Evolutionary conservation across 352 stramenopile species (phyloP), one percentile per base, ranked within the genome.

Genomic region (Globisporangium radiosum): DNA sequence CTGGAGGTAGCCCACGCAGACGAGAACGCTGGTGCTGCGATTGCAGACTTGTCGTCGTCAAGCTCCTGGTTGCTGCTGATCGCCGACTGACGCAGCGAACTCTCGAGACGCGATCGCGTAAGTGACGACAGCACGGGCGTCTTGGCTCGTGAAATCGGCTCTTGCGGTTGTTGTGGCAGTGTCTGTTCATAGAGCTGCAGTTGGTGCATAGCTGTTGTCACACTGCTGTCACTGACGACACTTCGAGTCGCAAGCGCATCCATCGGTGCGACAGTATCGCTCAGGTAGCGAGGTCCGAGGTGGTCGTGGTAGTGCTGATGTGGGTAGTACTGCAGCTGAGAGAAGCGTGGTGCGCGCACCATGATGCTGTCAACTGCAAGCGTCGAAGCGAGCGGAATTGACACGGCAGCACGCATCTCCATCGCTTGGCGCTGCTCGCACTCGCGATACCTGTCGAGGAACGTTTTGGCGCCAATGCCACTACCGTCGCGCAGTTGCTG

Each of bases 361-460:
- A 43, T 33, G 14, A 51, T 39, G 0, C 40, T 47, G n/a, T 61
- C 37, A 10, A 55, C 37, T 36, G 50, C 55, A 37, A 66, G 38
- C 17, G 42, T 55, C 11, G 59, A 43, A 2, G 59, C 47, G 9
- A 66, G 37, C 11, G 54, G 58, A 25, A 62, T 33, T 37, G 54
- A 47, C 15, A 66, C n/a, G 2, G 36, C 14, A 13, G 54, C 39
- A n/a, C 50, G 53, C 33, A 57, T 13, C 8, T 60, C 63, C 14
- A 59, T 48, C 13, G 45, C 59, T 47, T 75, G 66, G 40, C 57
- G 43, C 36, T 64, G 58, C 13, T 86, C 73, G 53, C 75, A 75
- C 47, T 75, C 71, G 13, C 59, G 57, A 65, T 88, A 90, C 44
- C 64, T 69, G 3, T 80, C 60, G 1, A 88, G 65, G 48, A 86